phyloP scores from a whole-genome alignment of 1,284 basidiomycete genomes.

The Fomitopsis betulina region DNA sequence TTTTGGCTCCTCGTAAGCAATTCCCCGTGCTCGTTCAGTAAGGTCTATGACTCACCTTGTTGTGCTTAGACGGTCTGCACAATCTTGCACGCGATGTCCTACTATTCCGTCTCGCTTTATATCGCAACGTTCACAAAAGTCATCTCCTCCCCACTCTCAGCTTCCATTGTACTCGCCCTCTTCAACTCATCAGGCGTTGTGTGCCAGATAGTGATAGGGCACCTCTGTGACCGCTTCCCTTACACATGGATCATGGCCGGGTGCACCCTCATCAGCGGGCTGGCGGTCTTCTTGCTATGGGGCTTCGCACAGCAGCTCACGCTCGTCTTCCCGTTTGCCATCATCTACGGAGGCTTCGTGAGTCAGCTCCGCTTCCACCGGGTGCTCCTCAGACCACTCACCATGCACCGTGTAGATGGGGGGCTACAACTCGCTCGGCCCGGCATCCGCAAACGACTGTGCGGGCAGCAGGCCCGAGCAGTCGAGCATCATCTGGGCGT shows the following conservation, averaged over 20 bases:
- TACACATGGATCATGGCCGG: constrained; percentile 25
- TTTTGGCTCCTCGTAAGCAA: constrained; percentile 20
- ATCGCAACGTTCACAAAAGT: constrained; percentile 23
- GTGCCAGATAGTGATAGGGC: constrained; percentile 22
- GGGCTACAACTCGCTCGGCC: constrained; percentile 24
- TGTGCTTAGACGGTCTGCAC: not conserved
- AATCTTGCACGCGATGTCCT: not conserved
- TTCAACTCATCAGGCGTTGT: constrained; percentile 25
- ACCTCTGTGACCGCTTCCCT: constrained; percentile 22
- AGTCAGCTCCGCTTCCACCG: not conserved
- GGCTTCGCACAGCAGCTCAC: constrained; percentile 24
- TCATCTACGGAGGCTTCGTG: constrained; percentile 25
- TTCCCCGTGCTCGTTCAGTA: too few relatives aligned
- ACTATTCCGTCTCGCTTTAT: constrained; percentile 23
- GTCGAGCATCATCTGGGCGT: constrained; percentile 22
- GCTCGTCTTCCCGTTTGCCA: constrained; percentile 21
- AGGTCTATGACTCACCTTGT: not conserved
- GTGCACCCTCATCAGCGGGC: constrained; percentile 20
- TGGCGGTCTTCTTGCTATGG: constrained; percentile 26
- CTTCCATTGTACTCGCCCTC: constrained; percentile 22
- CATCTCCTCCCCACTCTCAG: constrained; percentile 22
- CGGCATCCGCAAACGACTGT: constrained; percentile 23
- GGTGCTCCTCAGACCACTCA: not conserved
- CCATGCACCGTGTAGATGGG: constrained; percentile 15
- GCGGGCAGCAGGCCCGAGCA: constrained; percentile 21